A percentile compares a stretch with the other conserved stretches of the same genome.
Conservation (phyloP, 2,329 filamentous ascomycete genomes). For the Aureobasidium sp. region DNA sequence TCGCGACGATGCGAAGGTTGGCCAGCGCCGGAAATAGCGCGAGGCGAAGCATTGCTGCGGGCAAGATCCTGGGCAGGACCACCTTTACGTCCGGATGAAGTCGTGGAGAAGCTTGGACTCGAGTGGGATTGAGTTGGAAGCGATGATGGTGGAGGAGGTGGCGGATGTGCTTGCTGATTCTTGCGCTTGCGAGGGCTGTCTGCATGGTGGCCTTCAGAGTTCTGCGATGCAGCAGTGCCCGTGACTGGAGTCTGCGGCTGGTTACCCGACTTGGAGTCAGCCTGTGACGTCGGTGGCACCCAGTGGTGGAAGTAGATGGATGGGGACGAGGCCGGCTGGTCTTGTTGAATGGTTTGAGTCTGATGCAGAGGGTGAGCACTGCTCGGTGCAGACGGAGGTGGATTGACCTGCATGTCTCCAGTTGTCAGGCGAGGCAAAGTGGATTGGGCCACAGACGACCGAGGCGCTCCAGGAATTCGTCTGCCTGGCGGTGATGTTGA, state of each 20-base stretch:
- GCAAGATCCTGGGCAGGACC: slow-evolving; percentile 49
- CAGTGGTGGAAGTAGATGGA: slow-evolving; percentile 90
- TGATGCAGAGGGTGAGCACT: slow-evolving; percentile 37
- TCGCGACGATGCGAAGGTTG: slow-evolving; percentile 17
- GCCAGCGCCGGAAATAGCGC: slow-evolving; percentile 17
- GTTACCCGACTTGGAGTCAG: slow-evolving; percentile 45
- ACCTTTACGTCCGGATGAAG: slow-evolving; percentile 39
- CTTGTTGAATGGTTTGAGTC: slow-evolving; percentile 49
- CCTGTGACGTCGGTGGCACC: slow-evolving; percentile 69
- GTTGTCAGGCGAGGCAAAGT: slow-evolving; percentile 46
- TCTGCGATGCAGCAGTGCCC: slow-evolving; percentile 47
- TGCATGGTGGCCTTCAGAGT: slow-evolving; percentile 53
- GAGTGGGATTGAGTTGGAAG: slow-evolving; percentile 29
- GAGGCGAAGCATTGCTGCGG: slow-evolving; percentile 54
- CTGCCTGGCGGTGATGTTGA: slow-evolving; percentile 24
- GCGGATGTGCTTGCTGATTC: slow-evolving; percentile 49
- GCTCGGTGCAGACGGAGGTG: slow-evolving; percentile 36
- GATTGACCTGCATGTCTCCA: slow-evolving; percentile 45
- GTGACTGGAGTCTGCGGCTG: slow-evolving; percentile 69
- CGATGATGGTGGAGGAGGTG: slow-evolving; percentile 45
- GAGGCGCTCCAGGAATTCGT: slow-evolving; percentile 27
- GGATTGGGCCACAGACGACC: slow-evolving; percentile 38
- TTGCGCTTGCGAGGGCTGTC: slow-evolving; percentile 84
- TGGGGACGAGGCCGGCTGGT: slow-evolving; percentile 59
- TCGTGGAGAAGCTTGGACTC: slow-evolving; percentile 46